These are phyloP conservation scores for Puccinia horiana DNA, from an alignment of 1,284 basidiomycete genomes.

Conservation along the genomic window DNA sequence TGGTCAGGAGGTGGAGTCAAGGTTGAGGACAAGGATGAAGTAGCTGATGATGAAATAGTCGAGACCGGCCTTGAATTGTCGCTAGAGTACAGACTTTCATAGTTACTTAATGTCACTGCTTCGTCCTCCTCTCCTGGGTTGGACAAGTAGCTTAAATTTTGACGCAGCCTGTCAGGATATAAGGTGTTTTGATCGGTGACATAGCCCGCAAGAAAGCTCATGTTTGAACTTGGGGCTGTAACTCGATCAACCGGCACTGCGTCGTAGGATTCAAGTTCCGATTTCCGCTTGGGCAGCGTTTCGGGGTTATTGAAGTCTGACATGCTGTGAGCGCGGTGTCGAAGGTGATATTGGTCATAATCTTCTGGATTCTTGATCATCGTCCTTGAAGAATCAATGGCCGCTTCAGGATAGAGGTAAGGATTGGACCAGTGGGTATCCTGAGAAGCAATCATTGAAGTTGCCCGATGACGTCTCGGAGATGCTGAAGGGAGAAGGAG, in stretches of 20 bases:
- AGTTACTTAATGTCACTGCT: not conserved
- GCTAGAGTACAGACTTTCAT: not conserved
- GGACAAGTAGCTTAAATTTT: constrained; percentile 11
- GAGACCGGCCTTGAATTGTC: not conserved
- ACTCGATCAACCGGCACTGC: not conserved
- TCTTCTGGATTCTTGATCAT: not conserved
- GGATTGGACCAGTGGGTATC: not conserved
- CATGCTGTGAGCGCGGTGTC: constrained; percentile 36
- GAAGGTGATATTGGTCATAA: not conserved
- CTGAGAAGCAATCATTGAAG: not conserved
- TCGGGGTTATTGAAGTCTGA: constrained; percentile 15
- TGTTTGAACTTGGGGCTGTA: constrained; percentile 51
- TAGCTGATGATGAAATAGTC: constrained; percentile 4
- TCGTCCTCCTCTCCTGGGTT: not conserved
- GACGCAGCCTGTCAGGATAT: constrained; percentile 14
- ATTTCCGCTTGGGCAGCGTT: not conserved
- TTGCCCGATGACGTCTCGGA: not conserved
- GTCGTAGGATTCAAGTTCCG: not conserved
- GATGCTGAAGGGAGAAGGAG: not conserved
- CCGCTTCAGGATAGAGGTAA: not conserved
- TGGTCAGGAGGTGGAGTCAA: constrained; percentile 1
- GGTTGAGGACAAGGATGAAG: constrained; percentile 16
- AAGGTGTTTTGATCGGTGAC: constrained; percentile 57
- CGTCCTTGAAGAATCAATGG: not conserved
- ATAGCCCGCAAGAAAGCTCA: constrained; percentile 55